Evolutionary conservation across 768 basidiomycete species (phyloP).

Genomic region (Mycena galericulata): DNA sequence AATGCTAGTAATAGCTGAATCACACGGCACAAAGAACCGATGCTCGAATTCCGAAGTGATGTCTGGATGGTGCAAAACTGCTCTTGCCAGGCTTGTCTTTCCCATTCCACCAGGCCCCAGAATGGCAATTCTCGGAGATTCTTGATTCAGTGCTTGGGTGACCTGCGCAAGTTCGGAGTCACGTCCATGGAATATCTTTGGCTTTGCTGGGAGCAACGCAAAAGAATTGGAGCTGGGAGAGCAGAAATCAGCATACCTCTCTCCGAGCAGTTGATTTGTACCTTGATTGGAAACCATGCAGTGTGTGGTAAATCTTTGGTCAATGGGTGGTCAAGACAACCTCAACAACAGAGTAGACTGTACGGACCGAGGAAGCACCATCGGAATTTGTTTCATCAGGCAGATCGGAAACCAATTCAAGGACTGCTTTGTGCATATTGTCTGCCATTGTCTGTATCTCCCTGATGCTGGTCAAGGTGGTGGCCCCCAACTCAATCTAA

Average conservation of each 20-base stretch:
- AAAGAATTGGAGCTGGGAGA: neutral
- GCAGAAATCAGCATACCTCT: neutral
- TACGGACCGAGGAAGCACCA: no score
- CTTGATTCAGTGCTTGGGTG: neutral
- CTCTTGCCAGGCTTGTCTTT: neutral
- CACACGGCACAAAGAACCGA: constrained; percentile 23
- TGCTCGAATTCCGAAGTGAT: neutral
- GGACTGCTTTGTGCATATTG: no score
- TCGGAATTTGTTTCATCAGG: no score
- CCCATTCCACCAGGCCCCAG: constrained; percentile 7
- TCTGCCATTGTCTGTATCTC: no score
- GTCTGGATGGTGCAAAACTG: neutral
- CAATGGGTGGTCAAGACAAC: no score
- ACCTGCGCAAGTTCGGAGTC: constrained; percentile 1
- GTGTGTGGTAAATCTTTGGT: no score
- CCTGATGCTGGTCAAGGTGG: no score
- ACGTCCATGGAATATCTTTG: constrained; percentile 9
- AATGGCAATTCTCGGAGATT: neutral
- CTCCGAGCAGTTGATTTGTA: no score
- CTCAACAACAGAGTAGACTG: no score
- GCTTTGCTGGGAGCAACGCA: neutral
- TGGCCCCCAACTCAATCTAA: no score
- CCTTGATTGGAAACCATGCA: no score
- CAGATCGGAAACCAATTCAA: no score
- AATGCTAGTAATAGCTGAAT: neutral